phyloP scores from a whole-genome alignment of 2,329 filamentous ascomycete genomes.

The Colletotrichum australisinense region DNA sequence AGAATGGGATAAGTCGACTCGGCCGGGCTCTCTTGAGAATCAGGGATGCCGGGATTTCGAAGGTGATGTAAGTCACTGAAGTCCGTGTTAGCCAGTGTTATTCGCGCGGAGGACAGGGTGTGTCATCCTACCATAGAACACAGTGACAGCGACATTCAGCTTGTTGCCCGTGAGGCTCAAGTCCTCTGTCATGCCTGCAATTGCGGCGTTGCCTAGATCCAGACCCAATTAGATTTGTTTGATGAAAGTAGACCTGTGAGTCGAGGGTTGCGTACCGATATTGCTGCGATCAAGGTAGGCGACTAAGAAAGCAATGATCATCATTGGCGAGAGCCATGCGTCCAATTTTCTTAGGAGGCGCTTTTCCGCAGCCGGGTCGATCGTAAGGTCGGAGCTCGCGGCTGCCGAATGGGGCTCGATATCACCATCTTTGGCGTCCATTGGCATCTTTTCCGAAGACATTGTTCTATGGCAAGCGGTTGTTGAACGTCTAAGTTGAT shows the following conservation, averaged over 20 bases:
- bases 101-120: slow-evolving; percentile 54
- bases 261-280: slow-evolving; percentile 7
- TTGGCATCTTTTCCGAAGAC: slow-evolving; percentile 23
- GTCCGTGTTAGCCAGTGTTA: slow-evolving; percentile 66
- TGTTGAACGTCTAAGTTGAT: too few species aligned
- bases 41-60: slow-evolving; percentile 49
- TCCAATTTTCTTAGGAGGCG: slow-evolving; percentile 41
- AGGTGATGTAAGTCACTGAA: slow-evolving; percentile 61
- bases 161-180: slow-evolving; percentile 47
- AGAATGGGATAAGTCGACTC: slow-evolving; percentile 43
- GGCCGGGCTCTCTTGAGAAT: slow-evolving; percentile 47
- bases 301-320: slow-evolving; percentile 43
- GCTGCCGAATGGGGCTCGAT: slow-evolving; percentile 4
- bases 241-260: fast-evolving
- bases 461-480: neutral
- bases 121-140: slow-evolving; percentile 58
- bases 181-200: slow-evolving; percentile 47
- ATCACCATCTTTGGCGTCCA: slow-evolving; percentile 22
- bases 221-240: neutral
- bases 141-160: slow-evolving; percentile 51
- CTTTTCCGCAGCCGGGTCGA: slow-evolving; percentile 32
- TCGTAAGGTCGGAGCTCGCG: slow-evolving; percentile 8
- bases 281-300: slow-evolving; percentile 47
- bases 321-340: slow-evolving; percentile 35
- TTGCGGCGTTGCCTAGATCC: slow-evolving; percentile 44